Conservation (phyloP, 345 rosid species). For the Cardamine chenopodiifolia region DNA sequence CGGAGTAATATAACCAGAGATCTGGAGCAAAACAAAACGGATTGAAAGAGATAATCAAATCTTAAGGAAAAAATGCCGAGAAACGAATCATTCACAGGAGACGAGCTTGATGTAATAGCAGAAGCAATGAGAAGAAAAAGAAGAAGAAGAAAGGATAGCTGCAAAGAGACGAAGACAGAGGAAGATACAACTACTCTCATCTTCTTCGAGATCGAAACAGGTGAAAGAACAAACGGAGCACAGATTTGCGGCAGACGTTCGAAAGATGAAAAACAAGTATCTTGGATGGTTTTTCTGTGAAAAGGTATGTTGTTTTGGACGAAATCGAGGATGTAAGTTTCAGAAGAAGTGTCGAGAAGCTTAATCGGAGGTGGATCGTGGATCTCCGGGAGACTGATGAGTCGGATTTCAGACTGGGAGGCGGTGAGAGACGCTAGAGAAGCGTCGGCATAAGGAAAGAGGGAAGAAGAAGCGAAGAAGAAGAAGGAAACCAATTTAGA, state of each 20-base stretch:
- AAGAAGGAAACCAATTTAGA: too few relatives aligned
- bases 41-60: slow-evolving; percentile 45
- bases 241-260: slow-evolving; percentile 9
- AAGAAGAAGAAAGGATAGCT: slow-evolving; percentile 29
- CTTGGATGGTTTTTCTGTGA: too few relatives aligned
- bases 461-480: too few relatives aligned
- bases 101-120: slow-evolving; percentile 52
- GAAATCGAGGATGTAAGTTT: too few relatives aligned
- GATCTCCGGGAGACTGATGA: too few relatives aligned
- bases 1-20: neutral
- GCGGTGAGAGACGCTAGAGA: too few relatives aligned
- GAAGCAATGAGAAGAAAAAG: slow-evolving; percentile 41
- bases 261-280: too few relatives aligned
- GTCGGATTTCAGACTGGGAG: too few relatives aligned
- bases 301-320: too few relatives aligned
- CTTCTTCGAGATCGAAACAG: slow-evolving; percentile 43
- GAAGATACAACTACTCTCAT: slow-evolving; percentile 48
- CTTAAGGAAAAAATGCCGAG: slow-evolving; percentile 89
- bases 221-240: slow-evolving; percentile 19
- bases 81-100: slow-evolving; percentile 54
- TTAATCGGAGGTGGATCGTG: too few relatives aligned
- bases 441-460: too few relatives aligned
- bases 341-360: too few relatives aligned
- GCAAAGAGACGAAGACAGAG: slow-evolving; percentile 35
- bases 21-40: slow-evolving; percentile 2